A percentile compares a stretch with the other conserved stretches of the same genome.
Evolutionary conservation across 768 basidiomycete species (phyloP).

Genomic region (Auricularia sp.): DNA sequence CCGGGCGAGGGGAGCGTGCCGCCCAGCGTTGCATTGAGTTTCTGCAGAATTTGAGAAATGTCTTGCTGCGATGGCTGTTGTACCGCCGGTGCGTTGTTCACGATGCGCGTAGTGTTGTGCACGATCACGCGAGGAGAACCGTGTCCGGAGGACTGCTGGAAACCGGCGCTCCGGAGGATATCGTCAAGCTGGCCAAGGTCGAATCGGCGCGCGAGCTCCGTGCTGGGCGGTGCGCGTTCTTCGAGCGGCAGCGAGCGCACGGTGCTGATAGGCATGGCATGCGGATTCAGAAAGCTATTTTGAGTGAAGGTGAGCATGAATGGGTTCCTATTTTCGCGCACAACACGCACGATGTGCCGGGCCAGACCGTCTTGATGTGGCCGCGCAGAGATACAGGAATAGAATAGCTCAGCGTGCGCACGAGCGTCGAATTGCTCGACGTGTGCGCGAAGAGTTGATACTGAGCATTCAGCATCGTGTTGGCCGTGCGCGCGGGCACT

Average conservation of each 20-base stretch:
- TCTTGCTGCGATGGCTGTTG: background rate
- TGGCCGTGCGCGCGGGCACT: conserved; percentile 20
- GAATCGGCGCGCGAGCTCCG: background rate
- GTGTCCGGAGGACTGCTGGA: background rate
- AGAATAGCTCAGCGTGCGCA: conserved; percentile 2
- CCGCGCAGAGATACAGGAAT: background rate
- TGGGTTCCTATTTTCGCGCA: too few species aligned
- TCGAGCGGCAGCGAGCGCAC: background rate
- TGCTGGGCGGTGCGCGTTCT: conserved; percentile 10
- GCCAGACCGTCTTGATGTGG: background rate
- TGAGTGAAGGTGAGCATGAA: background rate
- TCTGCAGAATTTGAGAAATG: background rate
- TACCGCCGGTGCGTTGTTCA: background rate
- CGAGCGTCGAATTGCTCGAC: background rate
- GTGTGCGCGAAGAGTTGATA: conserved; percentile 11
- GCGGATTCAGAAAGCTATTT: background rate
- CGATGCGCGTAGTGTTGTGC: background rate
- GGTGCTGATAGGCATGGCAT: background rate
- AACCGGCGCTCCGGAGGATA: background rate
- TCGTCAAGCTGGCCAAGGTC: background rate
- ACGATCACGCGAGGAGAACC: background rate
- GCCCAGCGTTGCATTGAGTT: background rate
- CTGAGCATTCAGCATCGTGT: conserved; percentile 19
- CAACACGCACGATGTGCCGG: background rate
- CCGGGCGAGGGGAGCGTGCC: background rate